A percentile compares a stretch with the other conserved stretches of the same genome.
phyloP scores from a whole-genome alignment of 2,329 filamentous ascomycete genomes.

The Colletotrichum liaoningense region DNA sequence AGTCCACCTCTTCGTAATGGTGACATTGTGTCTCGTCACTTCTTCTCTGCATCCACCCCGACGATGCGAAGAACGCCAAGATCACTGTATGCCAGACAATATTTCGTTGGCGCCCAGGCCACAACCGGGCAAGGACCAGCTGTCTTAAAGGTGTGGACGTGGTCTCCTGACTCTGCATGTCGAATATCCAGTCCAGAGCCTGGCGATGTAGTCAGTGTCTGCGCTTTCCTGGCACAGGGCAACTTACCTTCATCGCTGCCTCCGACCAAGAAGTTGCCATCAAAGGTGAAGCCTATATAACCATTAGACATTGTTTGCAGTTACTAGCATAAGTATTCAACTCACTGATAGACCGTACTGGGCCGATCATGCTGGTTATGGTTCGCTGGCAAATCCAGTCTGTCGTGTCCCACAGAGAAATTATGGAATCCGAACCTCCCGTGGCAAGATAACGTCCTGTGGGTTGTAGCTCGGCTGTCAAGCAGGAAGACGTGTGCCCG shows the following conservation, averaged over 20 bases:
- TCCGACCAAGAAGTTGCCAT: slow-evolving; percentile 79
- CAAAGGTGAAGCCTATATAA: slow-evolving; percentile 76
- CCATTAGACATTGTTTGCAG: not conserved
- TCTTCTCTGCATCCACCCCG: slow-evolving; percentile 64
- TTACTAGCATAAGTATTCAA: slow-evolving; percentile 19
- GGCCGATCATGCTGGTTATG: slow-evolving; percentile 74
- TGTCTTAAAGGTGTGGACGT: slow-evolving; percentile 78
- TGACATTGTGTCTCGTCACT: slow-evolving; percentile 39
- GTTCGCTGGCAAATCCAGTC: slow-evolving; percentile 83
- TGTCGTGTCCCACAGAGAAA: slow-evolving; percentile 81
- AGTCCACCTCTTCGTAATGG: not conserved
- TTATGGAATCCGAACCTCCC: slow-evolving; percentile 80
- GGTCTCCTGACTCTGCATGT: slow-evolving; percentile 80
- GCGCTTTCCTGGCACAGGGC: not conserved
- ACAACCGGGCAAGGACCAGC: slow-evolving; percentile 73
- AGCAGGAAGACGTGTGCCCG: slow-evolving; percentile 79
- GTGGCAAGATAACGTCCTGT: slow-evolving; percentile 78
- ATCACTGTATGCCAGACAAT: slow-evolving; percentile 80
- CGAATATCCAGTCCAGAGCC: slow-evolving; percentile 75
- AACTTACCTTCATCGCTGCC: slow-evolving; percentile 77
- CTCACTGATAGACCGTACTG: slow-evolving; percentile 76
- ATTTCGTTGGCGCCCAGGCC: slow-evolving; percentile 80
- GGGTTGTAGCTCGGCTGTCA: slow-evolving; percentile 76
- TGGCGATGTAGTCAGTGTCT: slow-evolving; percentile 39
- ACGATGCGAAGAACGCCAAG: slow-evolving; percentile 76